Evolutionary conservation across 2,329 filamentous ascomycete species (phyloP).

Genomic region (Paraphaeosphaeria minitans): DNA sequence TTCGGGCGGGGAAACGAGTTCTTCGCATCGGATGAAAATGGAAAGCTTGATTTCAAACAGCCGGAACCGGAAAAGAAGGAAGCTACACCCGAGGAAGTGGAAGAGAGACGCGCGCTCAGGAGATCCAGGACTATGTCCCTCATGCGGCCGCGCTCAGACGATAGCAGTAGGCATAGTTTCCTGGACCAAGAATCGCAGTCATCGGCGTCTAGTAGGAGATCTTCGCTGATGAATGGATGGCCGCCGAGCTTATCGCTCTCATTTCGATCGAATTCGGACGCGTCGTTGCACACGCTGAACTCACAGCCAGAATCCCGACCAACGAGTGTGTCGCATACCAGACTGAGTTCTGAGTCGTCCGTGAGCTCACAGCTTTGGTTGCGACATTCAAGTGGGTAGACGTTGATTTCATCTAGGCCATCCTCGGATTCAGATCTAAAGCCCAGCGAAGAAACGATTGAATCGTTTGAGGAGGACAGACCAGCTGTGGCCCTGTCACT

Average conservation of each 20-base stretch:
- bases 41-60: conserved; percentile 45
- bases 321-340: conserved; percentile 13
- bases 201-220: conserved; percentile 19
- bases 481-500: conserved; percentile 1
- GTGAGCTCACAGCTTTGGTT: conserved; percentile 12
- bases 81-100: conserved; percentile 18
- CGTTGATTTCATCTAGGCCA: conserved; percentile 5
- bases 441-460: neutral
- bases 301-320: conserved; percentile 15
- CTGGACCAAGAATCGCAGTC: conserved; percentile 17
- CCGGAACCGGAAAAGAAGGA: conserved; percentile 37
- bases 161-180: conserved; percentile 21
- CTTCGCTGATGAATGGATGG: conserved; percentile 25
- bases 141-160: conserved; percentile 32
- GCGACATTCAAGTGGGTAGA: conserved; percentile 7
- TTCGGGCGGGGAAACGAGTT: conserved; percentile 48
- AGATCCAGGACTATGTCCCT: conserved; percentile 40
- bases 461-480: neutral
- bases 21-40: conserved; percentile 47
- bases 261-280: conserved; percentile 26
- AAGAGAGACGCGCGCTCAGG: conserved; percentile 27
- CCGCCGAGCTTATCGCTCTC: conserved; percentile 31
- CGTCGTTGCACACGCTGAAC: conserved; percentile 18
- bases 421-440: conserved; percentile 10
- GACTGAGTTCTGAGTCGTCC: conserved; percentile 14